Conservation (phyloP, 1,139 yeast genomes). For the Pneumocystis jirovecii region DNA sequence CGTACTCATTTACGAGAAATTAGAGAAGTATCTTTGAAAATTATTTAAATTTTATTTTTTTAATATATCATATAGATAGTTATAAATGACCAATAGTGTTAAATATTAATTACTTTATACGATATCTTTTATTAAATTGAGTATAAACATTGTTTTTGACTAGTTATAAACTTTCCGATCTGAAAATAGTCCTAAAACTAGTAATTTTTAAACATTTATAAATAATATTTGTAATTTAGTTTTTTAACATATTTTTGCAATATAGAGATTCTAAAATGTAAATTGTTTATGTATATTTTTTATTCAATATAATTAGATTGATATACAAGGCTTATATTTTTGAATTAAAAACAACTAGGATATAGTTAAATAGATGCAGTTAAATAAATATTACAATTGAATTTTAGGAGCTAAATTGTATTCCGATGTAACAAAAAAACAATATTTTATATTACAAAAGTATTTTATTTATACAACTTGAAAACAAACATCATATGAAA, state of each 20-base stretch:
- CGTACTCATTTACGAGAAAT: conserved; percentile 7
- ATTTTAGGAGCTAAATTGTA: neutral
- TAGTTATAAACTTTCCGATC: neutral
- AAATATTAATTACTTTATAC: neutral
- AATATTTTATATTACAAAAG: neutral
- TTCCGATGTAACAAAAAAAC: neutral
- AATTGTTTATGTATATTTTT: neutral
- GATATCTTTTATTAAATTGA: neutral
- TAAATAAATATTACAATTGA: neutral
- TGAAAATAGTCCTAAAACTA: no score
- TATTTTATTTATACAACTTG: neutral
- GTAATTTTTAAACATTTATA: neutral
- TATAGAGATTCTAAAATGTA: neutral
- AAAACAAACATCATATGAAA: neutral
- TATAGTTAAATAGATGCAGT: neutral
- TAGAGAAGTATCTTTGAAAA: neutral
- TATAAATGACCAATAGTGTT: neutral
- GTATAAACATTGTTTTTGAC: neutral
- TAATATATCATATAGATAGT: neutral
- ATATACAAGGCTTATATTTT: neutral
- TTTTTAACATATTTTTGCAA: neutral
- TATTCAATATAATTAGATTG: neutral
- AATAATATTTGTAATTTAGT: neutral
- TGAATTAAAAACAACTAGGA: neutral
- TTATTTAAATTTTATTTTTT: neutral